These are phyloP conservation scores for Aurinia saxatilis DNA, from an alignment of 345 rosid genomes.

Conservation along the genomic window DNA sequence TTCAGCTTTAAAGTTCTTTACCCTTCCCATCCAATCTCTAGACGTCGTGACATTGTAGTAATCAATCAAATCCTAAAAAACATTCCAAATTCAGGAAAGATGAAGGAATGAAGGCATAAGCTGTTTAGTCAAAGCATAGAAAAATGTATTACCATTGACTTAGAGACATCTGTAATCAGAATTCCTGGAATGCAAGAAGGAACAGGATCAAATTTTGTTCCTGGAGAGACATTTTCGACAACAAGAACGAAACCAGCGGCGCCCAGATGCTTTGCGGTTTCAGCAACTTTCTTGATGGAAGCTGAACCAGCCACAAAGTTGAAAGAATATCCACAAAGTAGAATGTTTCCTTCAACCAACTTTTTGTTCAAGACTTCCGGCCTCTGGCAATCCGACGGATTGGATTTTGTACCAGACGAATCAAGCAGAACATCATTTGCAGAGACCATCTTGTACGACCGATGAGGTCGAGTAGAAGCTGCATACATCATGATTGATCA, in stretches of 20 bases:
- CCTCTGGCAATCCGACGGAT: slow-evolving; percentile 94
- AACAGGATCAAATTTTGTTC: slow-evolving; percentile 93
- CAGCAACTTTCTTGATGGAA: slow-evolving; percentile 88
- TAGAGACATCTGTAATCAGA: slow-evolving; percentile 69
- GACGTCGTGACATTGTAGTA: slow-evolving; percentile 86
- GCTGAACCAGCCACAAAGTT: slow-evolving; percentile 92
- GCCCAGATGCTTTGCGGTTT: slow-evolving; percentile 89
- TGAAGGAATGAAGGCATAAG: background rate
- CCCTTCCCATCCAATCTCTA: slow-evolving; percentile 97
- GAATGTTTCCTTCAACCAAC: slow-evolving; percentile 84
- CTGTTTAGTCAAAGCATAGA: background rate
- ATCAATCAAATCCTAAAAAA: slow-evolving; percentile 72
- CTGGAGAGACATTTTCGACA: slow-evolving; percentile 95
- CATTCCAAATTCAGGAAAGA: background rate
- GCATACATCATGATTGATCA: slow-evolving; percentile 27
- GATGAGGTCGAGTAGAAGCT: slow-evolving; percentile 83
- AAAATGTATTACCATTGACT: slow-evolving; percentile 60
- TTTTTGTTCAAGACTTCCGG: slow-evolving; percentile 82
- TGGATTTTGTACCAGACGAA: slow-evolving; percentile 61
- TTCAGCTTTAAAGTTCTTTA: slow-evolving; percentile 68
- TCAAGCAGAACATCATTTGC: slow-evolving; percentile 92
- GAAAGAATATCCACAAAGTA: slow-evolving; percentile 99
- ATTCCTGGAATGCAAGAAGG: slow-evolving; percentile 85
- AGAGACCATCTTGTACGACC: slow-evolving; percentile 72
- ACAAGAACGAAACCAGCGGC: slow-evolving; percentile 97